Evolutionary conservation across 352 stramenopile genomes (phyloP).

Genomic region (Phytophthora aleatoria): DNA sequence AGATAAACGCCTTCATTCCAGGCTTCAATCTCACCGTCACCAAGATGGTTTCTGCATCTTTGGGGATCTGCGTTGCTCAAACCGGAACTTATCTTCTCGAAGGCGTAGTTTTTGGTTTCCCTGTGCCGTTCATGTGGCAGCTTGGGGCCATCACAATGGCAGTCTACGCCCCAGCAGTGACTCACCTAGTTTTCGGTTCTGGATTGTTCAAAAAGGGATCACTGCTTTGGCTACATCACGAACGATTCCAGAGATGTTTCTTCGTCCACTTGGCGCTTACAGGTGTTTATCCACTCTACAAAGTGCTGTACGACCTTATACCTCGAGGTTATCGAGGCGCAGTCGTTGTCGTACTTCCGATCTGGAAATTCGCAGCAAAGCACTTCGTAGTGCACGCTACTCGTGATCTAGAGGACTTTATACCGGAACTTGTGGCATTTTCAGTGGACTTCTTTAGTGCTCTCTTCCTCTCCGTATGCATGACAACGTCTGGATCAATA

Average conservation of each 20-base stretch:
- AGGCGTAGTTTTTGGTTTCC: constrained; percentile 14
- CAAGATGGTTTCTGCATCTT: constrained; percentile 9
- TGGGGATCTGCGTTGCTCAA: constrained; percentile 10
- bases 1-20: constrained; percentile 24
- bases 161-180: constrained; percentile 8
- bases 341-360: constrained; percentile 12
- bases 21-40: constrained; percentile 4
- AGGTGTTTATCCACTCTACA: constrained; percentile 27
- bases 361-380: constrained; percentile 28
- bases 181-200: constrained; percentile 9
- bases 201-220: constrained; percentile 14
- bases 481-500: constrained; percentile 17
- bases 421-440: constrained; percentile 24
- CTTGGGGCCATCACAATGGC: constrained; percentile 17
- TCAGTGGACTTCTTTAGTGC: constrained; percentile 28
- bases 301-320: constrained; percentile 24
- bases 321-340: constrained; percentile 6
- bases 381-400: constrained; percentile 14
- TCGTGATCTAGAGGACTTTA: constrained; percentile 24
- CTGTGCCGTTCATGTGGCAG: constrained; percentile 28
- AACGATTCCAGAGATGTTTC: constrained; percentile 15
- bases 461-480: constrained; percentile 29
- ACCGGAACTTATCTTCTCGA: constrained; percentile 13
- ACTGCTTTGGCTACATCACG: constrained; percentile 3
- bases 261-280: constrained; percentile 14